These are phyloP conservation scores for Rusavskia elegans DNA, from an alignment of 495 filamentous ascomycete species.

Conservation along the genomic window DNA sequence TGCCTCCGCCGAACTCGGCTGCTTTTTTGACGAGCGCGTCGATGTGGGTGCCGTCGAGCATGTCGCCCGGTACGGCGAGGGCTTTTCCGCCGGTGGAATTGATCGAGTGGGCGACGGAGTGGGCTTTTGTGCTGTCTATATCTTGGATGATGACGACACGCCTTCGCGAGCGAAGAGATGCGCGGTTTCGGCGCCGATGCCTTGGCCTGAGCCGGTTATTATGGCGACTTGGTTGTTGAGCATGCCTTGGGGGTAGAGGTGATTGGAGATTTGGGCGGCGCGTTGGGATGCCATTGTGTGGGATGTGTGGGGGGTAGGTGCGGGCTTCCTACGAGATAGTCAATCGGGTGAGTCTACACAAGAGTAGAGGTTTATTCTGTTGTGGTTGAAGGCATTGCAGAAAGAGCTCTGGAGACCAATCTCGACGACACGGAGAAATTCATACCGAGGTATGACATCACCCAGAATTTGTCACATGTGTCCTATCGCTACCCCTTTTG, in stretches of 20 bases:
- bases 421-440: too few species aligned
- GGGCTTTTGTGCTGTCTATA: conserved; percentile 51
- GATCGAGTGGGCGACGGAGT: conserved; percentile 45
- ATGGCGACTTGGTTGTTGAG: conserved; percentile 67
- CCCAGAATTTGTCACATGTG: too few species aligned
- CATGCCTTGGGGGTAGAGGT: conserved; percentile 65
- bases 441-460: too few species aligned
- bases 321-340: too few species aligned
- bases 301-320: too few species aligned
- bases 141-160: conserved; percentile 71
- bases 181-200: conserved; percentile 74
- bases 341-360: too few species aligned
- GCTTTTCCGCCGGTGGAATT: conserved; percentile 45
- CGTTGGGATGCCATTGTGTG: conserved; percentile 33
- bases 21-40: conserved; percentile 51
- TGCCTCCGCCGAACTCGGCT: conserved; percentile 66
- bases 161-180: conserved; percentile 73
- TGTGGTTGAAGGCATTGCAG: too few species aligned
- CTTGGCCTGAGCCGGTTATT: conserved; percentile 76
- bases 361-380: too few species aligned
- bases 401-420: too few species aligned
- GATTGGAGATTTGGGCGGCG: conserved; percentile 50
- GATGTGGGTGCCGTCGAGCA: conserved; percentile 51
- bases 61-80: conserved; percentile 54
- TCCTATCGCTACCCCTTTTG: too few species aligned